Evolutionary conservation across 768 basidiomycete genomes (phyloP), one percentile per base, ranked within the genome.

Genomic region (Mycena kentingensis): DNA sequence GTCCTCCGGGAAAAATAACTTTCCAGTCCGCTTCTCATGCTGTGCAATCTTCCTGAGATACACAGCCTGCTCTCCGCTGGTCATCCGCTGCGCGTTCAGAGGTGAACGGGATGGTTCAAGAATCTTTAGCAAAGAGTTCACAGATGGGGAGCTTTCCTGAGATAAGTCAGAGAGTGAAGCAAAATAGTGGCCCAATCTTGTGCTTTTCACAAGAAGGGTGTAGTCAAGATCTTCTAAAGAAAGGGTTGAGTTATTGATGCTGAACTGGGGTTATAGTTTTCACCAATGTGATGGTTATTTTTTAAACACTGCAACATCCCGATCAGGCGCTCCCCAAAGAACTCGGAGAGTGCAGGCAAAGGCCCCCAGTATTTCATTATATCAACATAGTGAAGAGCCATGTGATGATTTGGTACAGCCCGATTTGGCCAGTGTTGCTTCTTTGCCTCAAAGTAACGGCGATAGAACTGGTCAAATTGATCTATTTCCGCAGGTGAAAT

Each of bases 241-340:
- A 21, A 46, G 21, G 43, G 5, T 41, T 21, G 2, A 3, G 29
- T 18, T 4, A 38, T 10, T 13, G 13, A 41, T 3, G 26, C n/a
- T n/a, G 25, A 31, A 13, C 26, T 6, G 11, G 22, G 13, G 26
- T 24, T 11, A 21, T 51, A 46, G n/a, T n/a, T n/a, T n/a, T n/a
- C 52, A 57, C 53, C 46, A n/a, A 58, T 29, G 31, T 55, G 60
- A 31, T 52, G 50, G 25, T 58, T 61, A 5, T 55, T 61, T 3
- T 45, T 41, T 32, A 58, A 36, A 18, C 55, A 45, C 25, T 52
- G 54, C 21, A 62, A 26, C 39, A 43, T 31, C 37, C 35, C 1
- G 58, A 45, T n/a, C n/a, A n/a, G n/a, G n/a, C n/a, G n/a, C n/a
- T n/a, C n/a, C n/a, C n/a, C n/a, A n/a, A n/a, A n/a, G n/a, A n/a